These are phyloP conservation scores for Plicaturopsis crispa DNA, from an alignment of 768 basidiomycete species.

Conservation along the genomic window DNA sequence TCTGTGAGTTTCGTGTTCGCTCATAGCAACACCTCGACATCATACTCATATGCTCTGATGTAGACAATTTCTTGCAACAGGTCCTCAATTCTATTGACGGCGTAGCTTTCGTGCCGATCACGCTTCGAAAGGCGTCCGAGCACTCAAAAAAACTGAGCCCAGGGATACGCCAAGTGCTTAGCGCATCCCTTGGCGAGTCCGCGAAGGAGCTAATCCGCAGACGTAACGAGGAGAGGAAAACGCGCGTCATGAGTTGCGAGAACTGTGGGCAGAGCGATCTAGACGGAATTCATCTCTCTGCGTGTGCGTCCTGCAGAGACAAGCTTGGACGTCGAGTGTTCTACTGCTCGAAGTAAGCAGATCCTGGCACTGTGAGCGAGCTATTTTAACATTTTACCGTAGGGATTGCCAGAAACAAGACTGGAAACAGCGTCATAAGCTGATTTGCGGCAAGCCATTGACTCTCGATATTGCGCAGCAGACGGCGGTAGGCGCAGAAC, in stretches of 20 bases:
- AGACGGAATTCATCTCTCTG: background rate
- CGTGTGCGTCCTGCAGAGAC: background rate
- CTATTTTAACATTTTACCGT: background rate
- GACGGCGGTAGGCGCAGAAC: too few relatives aligned
- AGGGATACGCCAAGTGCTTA: too few relatives aligned
- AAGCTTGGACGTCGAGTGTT: background rate
- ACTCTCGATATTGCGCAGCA: constrained; percentile 4
- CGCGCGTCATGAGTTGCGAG: background rate
- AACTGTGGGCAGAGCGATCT: background rate
- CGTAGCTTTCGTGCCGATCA: background rate
- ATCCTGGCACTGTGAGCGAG: background rate
- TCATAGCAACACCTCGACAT: background rate
- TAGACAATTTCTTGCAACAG: background rate
- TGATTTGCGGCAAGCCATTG: constrained; percentile 12
- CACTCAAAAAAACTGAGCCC: background rate
- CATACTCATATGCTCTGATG: background rate
- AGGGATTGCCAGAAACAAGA: constrained; percentile 13
- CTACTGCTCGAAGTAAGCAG: background rate
- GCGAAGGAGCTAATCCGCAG: background rate
- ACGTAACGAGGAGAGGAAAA: background rate
- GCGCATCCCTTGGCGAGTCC: background rate
- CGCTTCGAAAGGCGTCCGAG: background rate
- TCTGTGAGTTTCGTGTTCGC: background rate
- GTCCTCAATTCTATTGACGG: background rate
- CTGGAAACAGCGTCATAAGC: constrained; percentile 11